Evolutionary conservation across 1,139 yeast genomes (phyloP).

Genomic region (Suhomyces coccinellae): DNA sequence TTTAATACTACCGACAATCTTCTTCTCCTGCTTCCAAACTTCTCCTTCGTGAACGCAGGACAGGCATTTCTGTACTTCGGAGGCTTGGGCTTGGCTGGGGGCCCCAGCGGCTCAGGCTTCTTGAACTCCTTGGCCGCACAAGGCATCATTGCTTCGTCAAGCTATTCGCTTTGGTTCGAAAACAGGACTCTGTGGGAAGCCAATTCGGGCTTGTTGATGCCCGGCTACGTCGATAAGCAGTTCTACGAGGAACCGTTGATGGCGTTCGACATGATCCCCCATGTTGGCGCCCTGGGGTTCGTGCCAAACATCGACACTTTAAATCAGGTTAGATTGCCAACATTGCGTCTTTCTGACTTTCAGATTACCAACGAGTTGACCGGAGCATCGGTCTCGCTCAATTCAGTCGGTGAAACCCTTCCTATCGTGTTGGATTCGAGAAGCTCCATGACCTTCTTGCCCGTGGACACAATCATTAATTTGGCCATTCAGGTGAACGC

Average conservation of each 20-base stretch:
- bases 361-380: conserved; percentile 46
- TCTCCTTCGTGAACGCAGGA: conserved; percentile 32
- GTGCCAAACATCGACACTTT: neutral
- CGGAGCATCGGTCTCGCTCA: conserved; percentile 32
- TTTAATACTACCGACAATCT: conserved; percentile 4
- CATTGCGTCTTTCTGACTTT: conserved; percentile 56
- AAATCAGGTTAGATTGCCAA: conserved; percentile 43
- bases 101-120: conserved; percentile 41
- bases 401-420: conserved; percentile 32
- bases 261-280: conserved; percentile 50
- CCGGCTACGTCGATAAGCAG: conserved; percentile 58
- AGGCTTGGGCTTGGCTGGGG: conserved; percentile 57
- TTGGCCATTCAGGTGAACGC: conserved; percentile 79
- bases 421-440: conserved; percentile 69
- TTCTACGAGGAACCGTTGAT: conserved; percentile 48
- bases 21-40: conserved; percentile 19
- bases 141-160: conserved; percentile 42
- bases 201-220: conserved; percentile 44
- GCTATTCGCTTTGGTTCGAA: conserved; percentile 58
- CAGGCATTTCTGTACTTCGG: conserved; percentile 29
- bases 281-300: neutral
- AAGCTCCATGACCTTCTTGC: conserved; percentile 53
- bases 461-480: conserved; percentile 58
- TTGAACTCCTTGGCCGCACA: conserved; percentile 33
- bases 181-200: conserved; percentile 14